A percentile compares a stretch with the other conserved stretches of the same genome.
Evolutionary conservation across 768 basidiomycete species (phyloP).

Genomic region (Rhizopogon salebrosus): DNA sequence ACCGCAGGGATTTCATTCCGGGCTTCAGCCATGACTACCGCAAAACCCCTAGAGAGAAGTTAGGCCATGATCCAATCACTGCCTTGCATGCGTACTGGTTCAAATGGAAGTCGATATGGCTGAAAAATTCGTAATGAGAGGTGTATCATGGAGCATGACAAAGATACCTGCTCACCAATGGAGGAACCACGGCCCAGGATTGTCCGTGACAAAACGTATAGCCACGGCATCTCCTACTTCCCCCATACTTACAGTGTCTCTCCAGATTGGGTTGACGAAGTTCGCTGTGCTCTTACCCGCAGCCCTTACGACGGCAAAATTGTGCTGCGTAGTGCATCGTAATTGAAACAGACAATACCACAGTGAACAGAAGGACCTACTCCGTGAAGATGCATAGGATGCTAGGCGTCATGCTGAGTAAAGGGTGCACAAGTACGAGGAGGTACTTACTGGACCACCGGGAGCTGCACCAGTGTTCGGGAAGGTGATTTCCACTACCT

Average conservation of each 20-base stretch:
- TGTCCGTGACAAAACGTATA: constrained; percentile 59
- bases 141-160: neutral
- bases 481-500: constrained; percentile 42
- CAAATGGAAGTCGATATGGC: constrained; percentile 29
- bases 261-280: constrained; percentile 31
- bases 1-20: constrained; percentile 7
- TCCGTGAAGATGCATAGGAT: constrained; percentile 38
- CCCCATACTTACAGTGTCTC: constrained; percentile 32
- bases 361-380: constrained; percentile 16
- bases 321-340: constrained; percentile 21
- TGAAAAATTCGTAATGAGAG: constrained; percentile 6
- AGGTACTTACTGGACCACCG: constrained; percentile 25
- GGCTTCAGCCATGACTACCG: constrained; percentile 25
- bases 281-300: constrained; percentile 27
- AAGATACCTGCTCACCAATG: constrained; percentile 27
- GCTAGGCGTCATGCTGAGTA: constrained; percentile 10
- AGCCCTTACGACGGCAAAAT: constrained; percentile 33
- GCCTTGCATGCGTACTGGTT: constrained; percentile 10
- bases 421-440: no score
- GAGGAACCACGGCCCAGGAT: constrained; percentile 58
- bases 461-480: constrained; percentile 30
- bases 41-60: constrained; percentile 21
- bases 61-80: neutral
- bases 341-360: neutral
- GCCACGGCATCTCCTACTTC: constrained; percentile 38